Base-by-base conservation (phyloP, 2,329 filamentous ascomycete genomes). In the Aulographum hederae region DNA sequence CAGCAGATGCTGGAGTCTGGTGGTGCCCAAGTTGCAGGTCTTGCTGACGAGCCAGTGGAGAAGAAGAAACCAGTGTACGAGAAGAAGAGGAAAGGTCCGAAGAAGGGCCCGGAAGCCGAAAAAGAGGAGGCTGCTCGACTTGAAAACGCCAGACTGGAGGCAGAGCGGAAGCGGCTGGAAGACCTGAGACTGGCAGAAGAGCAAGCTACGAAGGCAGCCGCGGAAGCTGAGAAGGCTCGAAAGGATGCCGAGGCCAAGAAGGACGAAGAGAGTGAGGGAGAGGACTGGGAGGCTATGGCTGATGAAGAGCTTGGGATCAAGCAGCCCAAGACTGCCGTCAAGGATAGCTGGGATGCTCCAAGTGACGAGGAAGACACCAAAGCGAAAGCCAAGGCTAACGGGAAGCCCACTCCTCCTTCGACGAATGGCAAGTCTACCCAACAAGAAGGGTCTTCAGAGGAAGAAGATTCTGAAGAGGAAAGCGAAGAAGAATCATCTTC, bases 261-360 rank as follows among this genome's bases (percentile, higher is more conserved):
- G 27, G 59, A 65, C 31, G 74, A 69, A 30, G 73, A 72, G 13
- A 52, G 78, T 17, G 75, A 79, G 12, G 50, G 64, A 13, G 69
- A 91, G 21, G 84, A 93, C 53, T 93, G 85, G 85, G 82, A 94
- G 53, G 72, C 74, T 18, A 75, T 80, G 31, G 78, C 74, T 17
- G 78, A 79, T 30, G 70, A 26, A 19, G 18, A 33, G 28, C 34
- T 36, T 14, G 75, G 78, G 37, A n/a, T n/a, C n/a, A n/a, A n/a
- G n/a, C n/a, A n/a, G n/a, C n/a, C n/a, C n/a, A n/a, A n/a, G n/a
- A n/a, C n/a, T n/a, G n/a, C n/a, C n/a, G 67, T 92, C 46, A 94
- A 94, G 57, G 86, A 94, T 41, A 86, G 77, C 60, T 95, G 86
- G 86, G 86, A 95, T 51, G 84, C 79, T 20, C 78, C 82, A 33